These are phyloP conservation scores for Fusarium sacchari DNA, from an alignment of 2,329 filamentous ascomycete genomes.

Conservation along the genomic window DNA sequence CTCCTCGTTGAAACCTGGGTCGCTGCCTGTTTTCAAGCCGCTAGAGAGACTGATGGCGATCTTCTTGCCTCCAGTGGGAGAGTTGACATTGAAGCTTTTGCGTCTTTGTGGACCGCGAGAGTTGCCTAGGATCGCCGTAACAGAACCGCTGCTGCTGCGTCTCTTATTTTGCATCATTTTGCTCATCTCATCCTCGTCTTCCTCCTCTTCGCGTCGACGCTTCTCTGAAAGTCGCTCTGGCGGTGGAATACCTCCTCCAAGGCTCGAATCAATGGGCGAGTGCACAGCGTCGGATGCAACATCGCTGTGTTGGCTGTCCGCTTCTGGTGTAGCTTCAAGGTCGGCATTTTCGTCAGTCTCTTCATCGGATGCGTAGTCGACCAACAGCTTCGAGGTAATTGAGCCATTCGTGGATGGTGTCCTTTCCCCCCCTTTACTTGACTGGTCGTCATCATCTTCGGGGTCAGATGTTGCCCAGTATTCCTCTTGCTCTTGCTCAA, in stretches of 20 bases:
- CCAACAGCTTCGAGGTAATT: slow-evolving; percentile 76
- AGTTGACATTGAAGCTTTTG: slow-evolving; percentile 55
- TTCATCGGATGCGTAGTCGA: slow-evolving; percentile 94
- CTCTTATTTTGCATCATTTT: slow-evolving; percentile 78
- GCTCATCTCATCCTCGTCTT: slow-evolving; percentile 90
- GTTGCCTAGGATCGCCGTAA: slow-evolving; percentile 51
- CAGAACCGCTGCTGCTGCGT: slow-evolving; percentile 66
- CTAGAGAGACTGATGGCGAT: slow-evolving; percentile 68
- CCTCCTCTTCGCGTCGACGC: slow-evolving; percentile 86
- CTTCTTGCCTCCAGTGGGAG: slow-evolving; percentile 59
- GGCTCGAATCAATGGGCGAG: slow-evolving; percentile 41
- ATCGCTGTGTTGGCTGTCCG: slow-evolving; percentile 42
- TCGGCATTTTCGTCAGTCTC: slow-evolving; percentile 71
- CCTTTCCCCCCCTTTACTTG: slow-evolving; percentile 49
- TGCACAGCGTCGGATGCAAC: slow-evolving; percentile 49
- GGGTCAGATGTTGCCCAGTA: slow-evolving; percentile 94
- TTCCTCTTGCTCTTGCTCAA: slow-evolving; percentile 87
- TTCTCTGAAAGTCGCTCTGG: slow-evolving; percentile 88
- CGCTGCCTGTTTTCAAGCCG: slow-evolving; percentile 54
- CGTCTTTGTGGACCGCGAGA: slow-evolving; percentile 48
- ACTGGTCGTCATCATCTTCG: slow-evolving; percentile 74
- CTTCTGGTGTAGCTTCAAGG: slow-evolving; percentile 54
- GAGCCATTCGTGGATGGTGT: slow-evolving; percentile 66
- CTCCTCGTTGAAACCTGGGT: slow-evolving; percentile 53
- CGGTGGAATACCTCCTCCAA: slow-evolving; percentile 59